Conservation (phyloP, 2,329 filamentous ascomycete species). For the Scedosporium boydii region DNA sequence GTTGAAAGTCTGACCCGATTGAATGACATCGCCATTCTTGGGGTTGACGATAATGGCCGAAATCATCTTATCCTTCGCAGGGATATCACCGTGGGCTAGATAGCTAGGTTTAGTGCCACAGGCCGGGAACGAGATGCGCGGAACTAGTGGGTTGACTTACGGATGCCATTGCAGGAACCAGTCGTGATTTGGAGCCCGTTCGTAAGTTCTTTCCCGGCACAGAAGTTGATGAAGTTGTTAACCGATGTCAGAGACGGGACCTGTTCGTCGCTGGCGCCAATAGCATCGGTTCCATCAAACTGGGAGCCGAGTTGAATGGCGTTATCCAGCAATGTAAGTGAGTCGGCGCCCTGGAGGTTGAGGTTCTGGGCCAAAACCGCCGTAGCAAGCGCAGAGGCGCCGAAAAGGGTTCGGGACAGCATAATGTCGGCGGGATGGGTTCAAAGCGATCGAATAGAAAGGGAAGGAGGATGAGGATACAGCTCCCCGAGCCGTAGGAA, state of each 20-base stretch:
- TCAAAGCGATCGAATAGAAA: conserved; percentile 1
- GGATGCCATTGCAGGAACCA: conserved; percentile 48
- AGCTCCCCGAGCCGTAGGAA: conserved; percentile 5
- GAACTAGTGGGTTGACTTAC: conserved; percentile 16
- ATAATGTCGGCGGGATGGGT: conserved; percentile 13
- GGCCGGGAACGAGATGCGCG: too few relatives aligned
- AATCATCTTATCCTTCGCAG: conserved; percentile 34
- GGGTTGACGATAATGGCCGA: conserved; percentile 36
- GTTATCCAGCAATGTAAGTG: conserved; percentile 14
- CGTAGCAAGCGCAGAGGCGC: conserved; percentile 17
- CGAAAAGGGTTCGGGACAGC: conserved; percentile 17
- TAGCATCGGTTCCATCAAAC: conserved; percentile 20
- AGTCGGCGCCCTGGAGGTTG: conserved; percentile 11
- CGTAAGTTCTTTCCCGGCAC: conserved; percentile 35
- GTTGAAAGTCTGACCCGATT: conserved; percentile 29
- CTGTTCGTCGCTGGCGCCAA: conserved; percentile 17
- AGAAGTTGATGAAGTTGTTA: conserved; percentile 44
- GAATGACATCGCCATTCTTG: conserved; percentile 29
- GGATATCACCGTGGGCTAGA: conserved; percentile 33
- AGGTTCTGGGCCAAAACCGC: conserved; percentile 14
- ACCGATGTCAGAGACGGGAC: conserved; percentile 16
- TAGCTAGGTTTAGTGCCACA: not conserved
- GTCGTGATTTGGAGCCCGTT: conserved; percentile 39
- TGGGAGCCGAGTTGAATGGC: conserved; percentile 25
- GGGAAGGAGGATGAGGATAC: not conserved